Evolutionary conservation across 345 rosid species (phyloP).

Genomic region (Moringa oleifera): DNA sequence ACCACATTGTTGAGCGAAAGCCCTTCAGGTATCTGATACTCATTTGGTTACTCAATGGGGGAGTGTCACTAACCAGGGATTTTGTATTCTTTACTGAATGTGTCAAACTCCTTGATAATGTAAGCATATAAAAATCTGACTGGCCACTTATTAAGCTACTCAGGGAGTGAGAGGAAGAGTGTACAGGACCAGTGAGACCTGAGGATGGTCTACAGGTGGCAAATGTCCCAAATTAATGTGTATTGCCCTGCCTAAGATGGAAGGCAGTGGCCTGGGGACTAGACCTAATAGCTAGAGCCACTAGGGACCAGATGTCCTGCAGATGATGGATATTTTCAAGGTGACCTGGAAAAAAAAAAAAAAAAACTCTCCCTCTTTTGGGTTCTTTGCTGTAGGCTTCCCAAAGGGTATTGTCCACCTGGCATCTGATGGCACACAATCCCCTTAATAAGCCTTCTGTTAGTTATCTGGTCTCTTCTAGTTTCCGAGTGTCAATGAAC

Average conservation of each 20-base stretch:
- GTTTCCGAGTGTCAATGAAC: background rate
- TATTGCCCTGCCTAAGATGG: background rate
- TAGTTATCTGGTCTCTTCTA: too few relatives aligned
- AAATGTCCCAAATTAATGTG: background rate
- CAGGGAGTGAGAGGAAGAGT: background rate
- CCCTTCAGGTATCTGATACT: constrained; percentile 55
- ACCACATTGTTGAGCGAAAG: constrained; percentile 86
- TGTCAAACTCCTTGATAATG: background rate
- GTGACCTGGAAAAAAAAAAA: too few relatives aligned
- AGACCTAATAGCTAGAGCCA: background rate
- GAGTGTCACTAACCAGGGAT: background rate
- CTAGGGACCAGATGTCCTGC: background rate
- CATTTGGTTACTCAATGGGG: background rate
- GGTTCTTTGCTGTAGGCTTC: too few relatives aligned
- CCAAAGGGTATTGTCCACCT: too few relatives aligned
- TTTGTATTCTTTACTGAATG: background rate
- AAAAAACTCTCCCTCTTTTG: background rate
- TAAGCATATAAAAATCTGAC: background rate
- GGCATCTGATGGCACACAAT: too few relatives aligned
- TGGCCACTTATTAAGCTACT: background rate
- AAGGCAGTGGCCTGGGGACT: background rate
- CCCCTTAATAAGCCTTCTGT: too few relatives aligned
- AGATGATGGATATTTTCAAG: too few relatives aligned
- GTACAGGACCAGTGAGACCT: background rate
- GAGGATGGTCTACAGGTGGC: background rate